phyloP scores from a whole-genome alignment of 129 eudicot species.

The Smallanthus sonchifolius region DNA sequence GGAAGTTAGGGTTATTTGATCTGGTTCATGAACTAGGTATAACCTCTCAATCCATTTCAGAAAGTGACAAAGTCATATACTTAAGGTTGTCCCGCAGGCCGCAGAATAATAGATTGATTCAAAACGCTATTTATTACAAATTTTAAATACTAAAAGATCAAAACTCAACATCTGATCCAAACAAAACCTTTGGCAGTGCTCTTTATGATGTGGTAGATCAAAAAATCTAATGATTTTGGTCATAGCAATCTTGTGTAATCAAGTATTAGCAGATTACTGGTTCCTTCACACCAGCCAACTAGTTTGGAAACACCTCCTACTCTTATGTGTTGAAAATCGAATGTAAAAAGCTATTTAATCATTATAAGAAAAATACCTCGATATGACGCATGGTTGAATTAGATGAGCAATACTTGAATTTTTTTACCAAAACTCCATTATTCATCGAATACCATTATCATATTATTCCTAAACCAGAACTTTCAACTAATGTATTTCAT shows the following conservation, averaged over 20 bases:
- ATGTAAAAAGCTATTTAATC: background rate
- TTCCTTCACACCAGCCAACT: background rate
- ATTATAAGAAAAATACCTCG: background rate
- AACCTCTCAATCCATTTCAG: conserved; percentile 8
- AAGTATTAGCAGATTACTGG: background rate
- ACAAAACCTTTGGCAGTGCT: background rate
- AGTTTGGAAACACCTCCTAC: background rate
- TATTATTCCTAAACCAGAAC: background rate
- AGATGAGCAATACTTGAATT: background rate
- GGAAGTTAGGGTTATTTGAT: background rate
- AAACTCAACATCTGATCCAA: background rate
- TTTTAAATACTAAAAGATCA: background rate
- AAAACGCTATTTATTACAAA: background rate
- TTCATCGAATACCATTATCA: background rate
- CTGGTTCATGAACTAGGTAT: background rate
- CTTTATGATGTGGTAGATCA: background rate
- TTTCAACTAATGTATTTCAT: background rate
- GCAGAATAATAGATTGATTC: background rate
- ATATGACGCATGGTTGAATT: background rate
- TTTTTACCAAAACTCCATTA: background rate
- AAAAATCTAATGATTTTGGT: background rate
- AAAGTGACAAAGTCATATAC: background rate
- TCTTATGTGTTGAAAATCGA: background rate
- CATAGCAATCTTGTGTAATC: background rate
- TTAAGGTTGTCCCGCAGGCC: background rate